A percentile compares a stretch with the other conserved stretches of the same genome.
Conservation (phyloP, 2,329 filamentous ascomycete genomes). For the Penicillium janthinellum region DNA sequence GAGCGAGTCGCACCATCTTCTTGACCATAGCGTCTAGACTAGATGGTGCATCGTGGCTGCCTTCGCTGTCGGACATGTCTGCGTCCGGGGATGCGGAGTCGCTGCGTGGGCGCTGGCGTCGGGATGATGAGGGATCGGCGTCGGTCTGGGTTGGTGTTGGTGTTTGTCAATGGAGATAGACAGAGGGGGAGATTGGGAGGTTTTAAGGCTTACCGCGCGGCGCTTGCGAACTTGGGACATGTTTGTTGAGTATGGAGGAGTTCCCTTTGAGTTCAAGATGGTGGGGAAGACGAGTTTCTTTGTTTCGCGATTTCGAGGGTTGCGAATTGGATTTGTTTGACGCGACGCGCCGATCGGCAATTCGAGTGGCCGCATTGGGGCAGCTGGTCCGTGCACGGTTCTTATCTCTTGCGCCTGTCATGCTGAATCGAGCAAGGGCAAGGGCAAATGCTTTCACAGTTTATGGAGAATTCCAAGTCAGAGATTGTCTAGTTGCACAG, state of each 20-base stretch:
- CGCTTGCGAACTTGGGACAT: constrained; percentile 37
- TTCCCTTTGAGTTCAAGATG: not conserved
- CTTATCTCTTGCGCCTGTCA: constrained; percentile 17
- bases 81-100: constrained; percentile 8
- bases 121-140: constrained; percentile 11
- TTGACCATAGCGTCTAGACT: constrained; percentile 54
- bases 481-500: too few relatives aligned
- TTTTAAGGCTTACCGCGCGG: constrained; percentile 30
- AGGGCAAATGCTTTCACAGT: not conserved
- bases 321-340: constrained; percentile 3
- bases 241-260: not conserved
- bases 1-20: constrained; percentile 62
- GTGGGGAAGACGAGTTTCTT: not conserved
- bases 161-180: not conserved
- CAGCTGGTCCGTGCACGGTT: constrained; percentile 22
- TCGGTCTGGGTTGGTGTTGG: constrained; percentile 8
- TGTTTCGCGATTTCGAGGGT: not conserved
- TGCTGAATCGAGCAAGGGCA: not conserved
- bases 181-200: not conserved
- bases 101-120: constrained; percentile 14
- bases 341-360: constrained; percentile 27
- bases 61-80: constrained; percentile 18
- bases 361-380: constrained; percentile 21
- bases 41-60: constrained; percentile 22
- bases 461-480: too few relatives aligned